Conservation (phyloP, 139 green algal species). For the Chlorella sp. region DNA sequence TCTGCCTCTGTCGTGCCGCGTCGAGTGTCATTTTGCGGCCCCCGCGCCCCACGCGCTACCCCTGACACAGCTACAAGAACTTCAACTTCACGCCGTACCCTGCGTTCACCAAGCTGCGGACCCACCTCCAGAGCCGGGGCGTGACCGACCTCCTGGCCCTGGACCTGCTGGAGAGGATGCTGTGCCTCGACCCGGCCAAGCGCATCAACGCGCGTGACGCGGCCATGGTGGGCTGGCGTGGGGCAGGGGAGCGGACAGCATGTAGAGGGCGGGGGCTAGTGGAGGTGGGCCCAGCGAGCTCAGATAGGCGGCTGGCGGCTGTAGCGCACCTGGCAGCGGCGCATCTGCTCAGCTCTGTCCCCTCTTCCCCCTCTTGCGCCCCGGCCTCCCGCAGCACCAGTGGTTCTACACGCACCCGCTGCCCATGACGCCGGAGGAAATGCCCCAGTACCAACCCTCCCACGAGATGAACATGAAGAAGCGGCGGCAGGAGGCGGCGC, state of each 20-base stretch:
- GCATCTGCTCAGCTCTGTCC: neutral
- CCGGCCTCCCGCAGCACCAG: neutral
- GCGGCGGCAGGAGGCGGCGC: constrained; percentile 8
- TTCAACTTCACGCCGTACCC: too few species aligned
- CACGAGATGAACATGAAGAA: constrained; percentile 31
- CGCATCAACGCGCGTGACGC: constrained; percentile 65
- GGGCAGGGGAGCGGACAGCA: neutral
- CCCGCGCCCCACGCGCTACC: neutral
- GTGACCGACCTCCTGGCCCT: constrained; percentile 50
- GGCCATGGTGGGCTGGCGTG: constrained; percentile 38
- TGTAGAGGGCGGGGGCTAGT: too few species aligned
- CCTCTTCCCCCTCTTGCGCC: neutral
- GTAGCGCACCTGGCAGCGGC: neutral
- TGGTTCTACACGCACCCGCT: constrained; percentile 6
- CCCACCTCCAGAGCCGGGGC: neutral
- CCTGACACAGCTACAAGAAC: neutral
- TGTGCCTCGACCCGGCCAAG: constrained; percentile 70
- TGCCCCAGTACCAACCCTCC: constrained; percentile 7
- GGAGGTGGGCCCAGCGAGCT: neutral
- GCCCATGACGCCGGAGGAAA: neutral
- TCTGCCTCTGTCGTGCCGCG: neutral
- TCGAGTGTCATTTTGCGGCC: neutral
- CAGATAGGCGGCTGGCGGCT: neutral
- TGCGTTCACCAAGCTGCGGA: too few species aligned
- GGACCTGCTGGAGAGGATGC: constrained; percentile 70